phyloP scores from a whole-genome alignment of 257 asterid genomes.

The Ophiorrhiza pumila region DNA sequence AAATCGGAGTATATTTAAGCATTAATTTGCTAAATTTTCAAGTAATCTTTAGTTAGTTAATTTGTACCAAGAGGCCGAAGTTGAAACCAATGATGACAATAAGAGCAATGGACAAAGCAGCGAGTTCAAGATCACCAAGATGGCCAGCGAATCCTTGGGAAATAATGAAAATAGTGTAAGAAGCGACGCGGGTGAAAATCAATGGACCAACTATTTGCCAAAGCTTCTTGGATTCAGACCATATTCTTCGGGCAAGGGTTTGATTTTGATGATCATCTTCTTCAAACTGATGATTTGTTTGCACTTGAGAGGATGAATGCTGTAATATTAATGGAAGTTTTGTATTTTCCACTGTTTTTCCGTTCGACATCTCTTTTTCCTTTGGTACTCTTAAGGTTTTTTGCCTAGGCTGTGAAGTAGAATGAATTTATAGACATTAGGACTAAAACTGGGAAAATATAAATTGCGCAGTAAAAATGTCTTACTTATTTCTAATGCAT shows the following conservation, averaged over 20 bases:
- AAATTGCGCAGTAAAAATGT: too few species aligned
- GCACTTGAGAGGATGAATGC: neutral
- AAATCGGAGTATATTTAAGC: too few species aligned
- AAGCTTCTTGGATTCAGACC: conserved; percentile 64
- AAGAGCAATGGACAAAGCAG: conserved; percentile 69
- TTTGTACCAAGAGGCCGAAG: conserved; percentile 77
- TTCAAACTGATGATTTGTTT: neutral
- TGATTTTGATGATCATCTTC: neutral
- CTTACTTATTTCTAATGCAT: too few species aligned
- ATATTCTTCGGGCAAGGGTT: conserved; percentile 2
- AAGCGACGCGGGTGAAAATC: conserved; percentile 62
- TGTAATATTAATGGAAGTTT: conserved; percentile 11
- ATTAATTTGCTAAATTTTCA: too few species aligned
- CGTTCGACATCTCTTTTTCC: neutral
- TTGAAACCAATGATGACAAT: conserved; percentile 69
- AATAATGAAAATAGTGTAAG: conserved; percentile 66
- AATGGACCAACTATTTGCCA: conserved; percentile 89
- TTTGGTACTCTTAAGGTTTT: too few species aligned
- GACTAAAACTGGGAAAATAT: too few species aligned
- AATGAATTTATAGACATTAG: too few species aligned
- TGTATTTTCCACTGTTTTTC: conserved; percentile 7
- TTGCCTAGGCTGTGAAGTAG: neutral
- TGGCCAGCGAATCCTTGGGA: conserved; percentile 92
- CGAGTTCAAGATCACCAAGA: conserved; percentile 81
- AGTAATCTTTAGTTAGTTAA: too few species aligned